Evolutionary conservation across 2,329 filamentous ascomycete genomes (phyloP).

Genomic region (Penicillium brasilianum): DNA sequence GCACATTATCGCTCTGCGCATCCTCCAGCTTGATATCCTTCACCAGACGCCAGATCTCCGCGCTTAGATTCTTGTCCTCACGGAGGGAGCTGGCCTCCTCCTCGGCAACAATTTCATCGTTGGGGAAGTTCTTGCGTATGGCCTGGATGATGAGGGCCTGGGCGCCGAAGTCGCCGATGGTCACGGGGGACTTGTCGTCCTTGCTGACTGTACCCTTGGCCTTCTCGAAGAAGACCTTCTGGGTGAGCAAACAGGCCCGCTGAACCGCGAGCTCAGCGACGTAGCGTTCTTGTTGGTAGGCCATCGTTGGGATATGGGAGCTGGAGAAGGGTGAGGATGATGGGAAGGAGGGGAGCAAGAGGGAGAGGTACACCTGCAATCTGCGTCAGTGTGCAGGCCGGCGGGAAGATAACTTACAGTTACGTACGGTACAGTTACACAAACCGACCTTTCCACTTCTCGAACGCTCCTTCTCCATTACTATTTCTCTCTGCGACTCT

Average conservation of each 20-base stretch:
- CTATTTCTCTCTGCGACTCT: too few species aligned
- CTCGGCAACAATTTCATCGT: constrained; percentile 90
- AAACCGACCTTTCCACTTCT: too few species aligned
- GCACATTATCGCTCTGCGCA: constrained; percentile 64
- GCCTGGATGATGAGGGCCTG: constrained; percentile 95
- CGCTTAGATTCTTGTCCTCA: constrained; percentile 69
- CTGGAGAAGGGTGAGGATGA: constrained; percentile 28
- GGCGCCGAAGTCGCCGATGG: constrained; percentile 96
- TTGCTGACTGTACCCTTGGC: constrained; percentile 94
- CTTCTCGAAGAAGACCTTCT: constrained; percentile 81
- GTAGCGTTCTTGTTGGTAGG: constrained; percentile 77
- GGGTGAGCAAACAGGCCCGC: constrained; percentile 75
- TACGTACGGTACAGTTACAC: too few species aligned
- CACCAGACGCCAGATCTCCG: constrained; percentile 85
- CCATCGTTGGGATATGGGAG: constrained; percentile 42
- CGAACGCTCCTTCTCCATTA: too few species aligned
- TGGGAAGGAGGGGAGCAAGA: constrained; percentile 40
- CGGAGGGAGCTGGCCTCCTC: constrained; percentile 86
- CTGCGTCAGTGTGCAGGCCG: too few species aligned
- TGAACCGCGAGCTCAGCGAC: constrained; percentile 89
- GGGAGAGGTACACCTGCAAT: too few species aligned
- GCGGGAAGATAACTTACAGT: too few species aligned
- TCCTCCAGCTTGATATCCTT: constrained; percentile 72
- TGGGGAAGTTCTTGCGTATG: constrained; percentile 85
- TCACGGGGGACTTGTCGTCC: constrained; percentile 94